Evolutionary conservation across 805 yeast genomes (phyloP), one percentile per base, ranked within the genome.

Genomic region (Hanseniaspora pseudoguilliermondii): DNA sequence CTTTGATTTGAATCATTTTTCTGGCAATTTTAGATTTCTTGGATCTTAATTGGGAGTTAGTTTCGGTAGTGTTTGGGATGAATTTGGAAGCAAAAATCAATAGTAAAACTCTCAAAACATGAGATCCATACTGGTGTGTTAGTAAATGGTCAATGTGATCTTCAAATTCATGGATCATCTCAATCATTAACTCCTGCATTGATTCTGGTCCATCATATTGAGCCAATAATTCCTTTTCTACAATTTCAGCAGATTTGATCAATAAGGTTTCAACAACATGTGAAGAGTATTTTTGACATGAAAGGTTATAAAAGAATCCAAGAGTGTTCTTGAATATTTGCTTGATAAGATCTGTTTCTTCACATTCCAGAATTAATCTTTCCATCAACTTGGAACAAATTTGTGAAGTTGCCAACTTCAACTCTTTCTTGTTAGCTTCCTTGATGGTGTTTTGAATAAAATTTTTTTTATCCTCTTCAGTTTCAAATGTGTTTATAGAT

Each of bases 351-450:
- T 88, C 95, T 13, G 69, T 72, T 59, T 81, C 83, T 29, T 76
- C 74, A 16, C 90, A 83, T 20, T 73, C 71, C 43, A 86, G 69
- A n/a, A 91, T 77, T 59, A 91, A 71, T 65, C 98, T 75, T 69
- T 91, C 98, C 74, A 93, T 76, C 57, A 93, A 74, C 66, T 91
- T 91, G 25, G 97, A 91, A 68, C 97, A 89, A 57, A 91, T 88
- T 65, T 90, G 97, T 65, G 91, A 90, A 2, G 96, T 91, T 4
- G 86, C 96, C 42, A 91, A 74, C 68, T 93, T 91, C 61, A 93
- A 73, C 69, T 91, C 97, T 63, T 90, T 89, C 2, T 96, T 96
- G 49, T 77, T 75, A 23, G 89, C 78, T 71, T 93, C 98, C 60
- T 84, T 91, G 61, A 90, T 75, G 1, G 91, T 86, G 62, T 93